Conservation (phyloP, 1,284 basidiomycete genomes). For the Puccinia triticina region DNA sequence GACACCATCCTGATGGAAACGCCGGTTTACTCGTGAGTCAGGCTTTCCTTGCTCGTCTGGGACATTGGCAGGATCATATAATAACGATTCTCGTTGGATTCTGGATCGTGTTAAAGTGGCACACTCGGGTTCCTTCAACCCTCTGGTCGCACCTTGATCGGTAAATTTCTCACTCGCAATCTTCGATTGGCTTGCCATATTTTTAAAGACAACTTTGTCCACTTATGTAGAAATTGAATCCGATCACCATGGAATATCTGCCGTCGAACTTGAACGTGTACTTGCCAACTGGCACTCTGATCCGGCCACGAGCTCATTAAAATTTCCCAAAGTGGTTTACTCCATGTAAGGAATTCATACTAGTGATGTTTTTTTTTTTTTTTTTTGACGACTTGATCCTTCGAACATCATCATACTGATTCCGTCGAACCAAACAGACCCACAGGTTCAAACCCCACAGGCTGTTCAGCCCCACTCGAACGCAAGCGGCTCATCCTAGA, state of each 20-base stretch:
- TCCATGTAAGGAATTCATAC: slow-evolving; percentile 62
- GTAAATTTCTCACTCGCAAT: neutral
- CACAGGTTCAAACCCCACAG: slow-evolving; percentile 77
- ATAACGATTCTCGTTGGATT: neutral
- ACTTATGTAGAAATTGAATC: slow-evolving; percentile 73
- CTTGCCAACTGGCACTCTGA: slow-evolving; percentile 74
- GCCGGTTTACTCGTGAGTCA: slow-evolving; percentile 50
- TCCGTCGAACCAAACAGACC: slow-evolving; percentile 52
- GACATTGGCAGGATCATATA: neutral
- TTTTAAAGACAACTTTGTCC: neutral
- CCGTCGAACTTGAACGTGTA: slow-evolving; percentile 69
- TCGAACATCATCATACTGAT: neutral
- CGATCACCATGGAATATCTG: slow-evolving; percentile 75
- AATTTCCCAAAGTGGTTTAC: slow-evolving; percentile 78
- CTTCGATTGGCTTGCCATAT: neutral
- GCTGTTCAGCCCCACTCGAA: slow-evolving; percentile 72
- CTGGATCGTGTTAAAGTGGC: slow-evolving; percentile 15
- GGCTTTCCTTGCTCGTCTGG: neutral
- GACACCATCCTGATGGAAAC: slow-evolving; percentile 50
- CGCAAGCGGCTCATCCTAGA: slow-evolving; percentile 77
- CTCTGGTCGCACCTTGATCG: slow-evolving; percentile 36
- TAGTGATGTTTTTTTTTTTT: neutral
- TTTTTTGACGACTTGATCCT: too few species aligned
- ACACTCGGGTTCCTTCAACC: slow-evolving; percentile 36
- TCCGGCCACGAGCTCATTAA: slow-evolving; percentile 64